phyloP scores from a whole-genome alignment of 2,329 filamentous ascomycete genomes.

The Talaromyces marneffei region DNA sequence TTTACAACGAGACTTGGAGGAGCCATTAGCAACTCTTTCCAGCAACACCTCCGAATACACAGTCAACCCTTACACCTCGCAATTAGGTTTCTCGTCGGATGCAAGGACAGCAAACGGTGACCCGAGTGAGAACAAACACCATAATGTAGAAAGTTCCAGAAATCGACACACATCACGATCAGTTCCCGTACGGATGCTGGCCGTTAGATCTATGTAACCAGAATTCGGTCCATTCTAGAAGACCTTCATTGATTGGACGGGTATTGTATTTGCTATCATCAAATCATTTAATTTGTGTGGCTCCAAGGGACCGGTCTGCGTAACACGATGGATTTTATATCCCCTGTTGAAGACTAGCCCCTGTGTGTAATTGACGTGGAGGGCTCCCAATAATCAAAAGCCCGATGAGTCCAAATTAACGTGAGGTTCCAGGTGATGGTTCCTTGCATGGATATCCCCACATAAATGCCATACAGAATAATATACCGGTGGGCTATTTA shows the following conservation, averaged over 20 bases:
- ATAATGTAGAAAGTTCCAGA: slow-evolving; percentile 7
- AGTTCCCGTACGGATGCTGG: neutral
- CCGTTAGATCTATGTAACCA: slow-evolving; percentile 11
- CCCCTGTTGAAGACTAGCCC: neutral
- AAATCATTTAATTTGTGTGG: neutral
- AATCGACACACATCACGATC: neutral
- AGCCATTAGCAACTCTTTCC: neutral
- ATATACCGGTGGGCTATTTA: neutral
- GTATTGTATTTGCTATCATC: neutral
- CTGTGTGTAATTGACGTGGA: neutral
- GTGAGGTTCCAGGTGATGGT: neutral
- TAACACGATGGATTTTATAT: neutral
- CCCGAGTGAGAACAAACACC: neutral
- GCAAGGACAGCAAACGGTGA: neutral
- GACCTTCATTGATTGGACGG: neutral
- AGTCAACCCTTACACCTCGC: neutral
- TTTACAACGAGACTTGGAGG: slow-evolving; percentile 4
- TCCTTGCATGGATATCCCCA: slow-evolving; percentile 3
- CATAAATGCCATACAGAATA: neutral
- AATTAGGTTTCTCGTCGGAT: neutral
- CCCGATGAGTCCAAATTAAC: neutral
- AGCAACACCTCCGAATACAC: neutral
- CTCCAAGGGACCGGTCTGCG: neutral
- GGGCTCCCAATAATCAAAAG: neutral
- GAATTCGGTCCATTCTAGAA: neutral